Conservation (phyloP, 441 rosid genomes). For the Populus hybrid region DNA sequence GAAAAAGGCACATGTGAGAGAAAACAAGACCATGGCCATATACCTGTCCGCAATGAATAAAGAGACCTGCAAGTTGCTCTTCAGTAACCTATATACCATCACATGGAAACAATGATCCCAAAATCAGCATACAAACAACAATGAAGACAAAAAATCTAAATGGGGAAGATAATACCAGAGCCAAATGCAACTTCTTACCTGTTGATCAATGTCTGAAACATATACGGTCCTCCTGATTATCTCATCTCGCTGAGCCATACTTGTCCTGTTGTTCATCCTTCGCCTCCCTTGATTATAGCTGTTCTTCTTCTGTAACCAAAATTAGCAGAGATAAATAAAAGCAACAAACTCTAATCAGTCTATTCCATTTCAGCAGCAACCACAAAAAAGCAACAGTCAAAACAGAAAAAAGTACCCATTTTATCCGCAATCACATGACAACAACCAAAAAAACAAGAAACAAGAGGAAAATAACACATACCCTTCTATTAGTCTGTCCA, state of each 20-base stretch:
- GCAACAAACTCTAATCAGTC: neutral
- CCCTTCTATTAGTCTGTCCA: constrained; percentile 55
- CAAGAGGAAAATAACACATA: constrained; percentile 20
- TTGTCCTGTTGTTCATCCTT: constrained; percentile 68
- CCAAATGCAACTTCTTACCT: constrained; percentile 36
- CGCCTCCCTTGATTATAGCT: constrained; percentile 51
- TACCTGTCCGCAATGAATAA: constrained; percentile 86
- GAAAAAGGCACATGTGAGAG: neutral
- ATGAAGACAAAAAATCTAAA: neutral
- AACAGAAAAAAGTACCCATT: neutral
- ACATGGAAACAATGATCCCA: neutral
- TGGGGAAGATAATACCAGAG: neutral
- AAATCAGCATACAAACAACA: constrained; percentile 14
- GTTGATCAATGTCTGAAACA: constrained; percentile 89
- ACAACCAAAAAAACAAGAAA: constrained; percentile 1
- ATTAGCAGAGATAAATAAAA: constrained; percentile 5
- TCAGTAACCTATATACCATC: constrained; percentile 64
- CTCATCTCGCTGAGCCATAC: constrained; percentile 81
- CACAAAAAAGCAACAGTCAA: neutral
- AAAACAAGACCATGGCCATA: neutral
- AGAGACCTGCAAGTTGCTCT: constrained; percentile 93
- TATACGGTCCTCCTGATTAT: constrained; percentile 87
- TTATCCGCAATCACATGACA: constrained; percentile 14
- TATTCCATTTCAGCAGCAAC: neutral
- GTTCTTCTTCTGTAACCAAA: constrained; percentile 55